Evolutionary conservation across 1,139 yeast species (phyloP), one percentile per base, ranked within the genome.

Genomic region (Kurtzmaniella quercitrusa): DNA sequence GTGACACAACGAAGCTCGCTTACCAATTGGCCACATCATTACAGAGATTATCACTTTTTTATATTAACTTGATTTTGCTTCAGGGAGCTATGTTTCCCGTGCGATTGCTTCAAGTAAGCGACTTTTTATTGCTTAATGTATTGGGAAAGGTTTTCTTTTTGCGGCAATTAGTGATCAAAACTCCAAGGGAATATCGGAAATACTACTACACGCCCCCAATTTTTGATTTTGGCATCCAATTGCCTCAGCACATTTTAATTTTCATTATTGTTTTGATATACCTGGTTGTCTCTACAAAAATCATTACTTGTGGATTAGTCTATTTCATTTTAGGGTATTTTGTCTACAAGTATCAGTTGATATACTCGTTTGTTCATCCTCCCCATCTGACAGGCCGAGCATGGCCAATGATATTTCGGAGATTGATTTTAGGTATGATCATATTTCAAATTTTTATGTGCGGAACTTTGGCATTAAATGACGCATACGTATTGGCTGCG

Each of bases 351-450:
- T 88, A 86, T 57, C 95, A 86, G 61, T 67, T 87, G 47, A 68
- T 88, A 49, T 88, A 84, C 58, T 80, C 91, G 0, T 82, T 84
- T 68, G 88, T 86, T 30, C 95, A 88, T 57, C 87, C 93, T 4
- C 95, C 88, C 40, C 96, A 88, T 60, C 84, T 94, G 0, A 88
- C 95, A 0, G 96, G 95, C 3, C 82, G 83, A 54, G 91, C 87
- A 0, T 87, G 95, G 95, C 91, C 94, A 1, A 66, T 86, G 46
- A 83, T 88, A 3, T 81, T 82, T 59, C 73, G 94, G 49, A 69
- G 96, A 49, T 75, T 87, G 3, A 77, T 84, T 41, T 60, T 85
- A 38, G 95, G 95, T 0, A 60, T 87, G 36, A 61, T 84, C 15
- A 61, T 88, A 11, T 87, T 82, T 53, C 87, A 82, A 54, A 57